A percentile compares a stretch with the other conserved stretches of the same genome.
Conservation (phyloP, 2,329 filamentous ascomycete genomes). For the Colletotrichum tofieldiae region DNA sequence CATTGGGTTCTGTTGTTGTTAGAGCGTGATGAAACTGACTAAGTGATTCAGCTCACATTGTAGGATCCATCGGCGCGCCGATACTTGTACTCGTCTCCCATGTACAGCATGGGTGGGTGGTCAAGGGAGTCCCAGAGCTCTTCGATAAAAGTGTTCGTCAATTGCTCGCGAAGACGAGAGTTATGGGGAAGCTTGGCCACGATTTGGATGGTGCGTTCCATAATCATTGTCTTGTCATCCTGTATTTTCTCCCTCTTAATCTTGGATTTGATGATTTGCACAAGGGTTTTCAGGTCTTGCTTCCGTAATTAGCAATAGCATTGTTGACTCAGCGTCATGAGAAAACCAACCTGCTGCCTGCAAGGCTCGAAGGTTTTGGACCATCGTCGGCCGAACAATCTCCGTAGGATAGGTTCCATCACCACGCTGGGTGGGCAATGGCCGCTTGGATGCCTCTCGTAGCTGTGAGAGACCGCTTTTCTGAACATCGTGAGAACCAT, state of each 20-base stretch:
- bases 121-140: slow-evolving; percentile 81
- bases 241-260: slow-evolving; percentile 73
- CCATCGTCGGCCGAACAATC: slow-evolving; percentile 65
- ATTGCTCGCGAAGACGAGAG: slow-evolving; percentile 72
- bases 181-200: slow-evolving; percentile 75
- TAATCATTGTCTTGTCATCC: slow-evolving; percentile 84
- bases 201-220: slow-evolving; percentile 81
- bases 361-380: slow-evolving; percentile 72
- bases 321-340: neutral
- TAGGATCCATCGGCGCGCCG: slow-evolving; percentile 79
- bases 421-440: slow-evolving; percentile 74
- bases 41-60: slow-evolving; percentile 63
- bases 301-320: slow-evolving; percentile 23
- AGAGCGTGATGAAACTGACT: neutral
- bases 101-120: slow-evolving; percentile 79
- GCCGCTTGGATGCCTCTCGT: slow-evolving; percentile 68
- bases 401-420: slow-evolving; percentile 71
- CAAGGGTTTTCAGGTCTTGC: slow-evolving; percentile 75
- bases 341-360: slow-evolving; percentile 59
- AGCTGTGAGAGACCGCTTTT: slow-evolving; percentile 50
- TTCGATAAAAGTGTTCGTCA: slow-evolving; percentile 79
- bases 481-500: slow-evolving; percentile 38
- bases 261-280: slow-evolving; percentile 73
- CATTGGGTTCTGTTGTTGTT: slow-evolving; percentile 68
- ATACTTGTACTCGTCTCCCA: slow-evolving; percentile 76